These are phyloP conservation scores for Saturnispora sekii DNA, from an alignment of 805 yeast genomes.

Conservation along the genomic window DNA sequence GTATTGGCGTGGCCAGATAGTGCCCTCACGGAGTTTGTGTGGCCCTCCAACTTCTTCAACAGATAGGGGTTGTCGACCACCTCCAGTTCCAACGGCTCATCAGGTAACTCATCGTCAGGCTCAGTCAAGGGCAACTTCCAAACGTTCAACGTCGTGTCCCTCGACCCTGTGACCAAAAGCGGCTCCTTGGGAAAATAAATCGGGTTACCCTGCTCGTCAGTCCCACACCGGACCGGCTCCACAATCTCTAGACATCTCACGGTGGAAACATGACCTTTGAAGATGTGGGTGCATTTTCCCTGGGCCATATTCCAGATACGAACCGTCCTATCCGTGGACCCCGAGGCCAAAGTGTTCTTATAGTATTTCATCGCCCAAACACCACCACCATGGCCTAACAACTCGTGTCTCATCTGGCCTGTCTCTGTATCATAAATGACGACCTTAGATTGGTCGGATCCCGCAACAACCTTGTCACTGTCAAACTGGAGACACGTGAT, in stretches of 20 bases:
- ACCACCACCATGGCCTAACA: slow-evolving; percentile 92
- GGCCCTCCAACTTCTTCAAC: slow-evolving; percentile 63
- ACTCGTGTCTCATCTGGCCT: slow-evolving; percentile 51
- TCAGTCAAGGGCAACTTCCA: slow-evolving; percentile 62
- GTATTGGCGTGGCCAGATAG: slow-evolving; percentile 79
- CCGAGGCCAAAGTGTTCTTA: slow-evolving; percentile 79
- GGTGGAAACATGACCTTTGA: slow-evolving; percentile 86
- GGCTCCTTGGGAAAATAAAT: slow-evolving; percentile 53
- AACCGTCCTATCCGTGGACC: slow-evolving; percentile 90
- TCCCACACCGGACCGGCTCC: slow-evolving; percentile 55
- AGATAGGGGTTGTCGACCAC: slow-evolving; percentile 51
- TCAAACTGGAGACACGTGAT: slow-evolving; percentile 94
- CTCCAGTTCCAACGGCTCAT: slow-evolving; percentile 28
- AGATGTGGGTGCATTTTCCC: slow-evolving; percentile 83
- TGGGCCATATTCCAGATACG: slow-evolving; percentile 85
- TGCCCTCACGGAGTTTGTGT: slow-evolving; percentile 73
- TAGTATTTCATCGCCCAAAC: slow-evolving; percentile 95
- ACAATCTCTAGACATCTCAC: slow-evolving; percentile 85
- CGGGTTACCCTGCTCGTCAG: slow-evolving; percentile 47
- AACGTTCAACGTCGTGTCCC: slow-evolving; percentile 71
- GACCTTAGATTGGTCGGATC: slow-evolving; percentile 80
- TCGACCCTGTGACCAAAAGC: slow-evolving; percentile 70
- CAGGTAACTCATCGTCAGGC: slow-evolving; percentile 28
- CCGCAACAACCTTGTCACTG: slow-evolving; percentile 81
- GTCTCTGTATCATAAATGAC: slow-evolving; percentile 70